A percentile compares a stretch with the other conserved stretches of the same genome.
Conservation (phyloP, 139 green algal species). For the Eudorina sp. region DNA sequence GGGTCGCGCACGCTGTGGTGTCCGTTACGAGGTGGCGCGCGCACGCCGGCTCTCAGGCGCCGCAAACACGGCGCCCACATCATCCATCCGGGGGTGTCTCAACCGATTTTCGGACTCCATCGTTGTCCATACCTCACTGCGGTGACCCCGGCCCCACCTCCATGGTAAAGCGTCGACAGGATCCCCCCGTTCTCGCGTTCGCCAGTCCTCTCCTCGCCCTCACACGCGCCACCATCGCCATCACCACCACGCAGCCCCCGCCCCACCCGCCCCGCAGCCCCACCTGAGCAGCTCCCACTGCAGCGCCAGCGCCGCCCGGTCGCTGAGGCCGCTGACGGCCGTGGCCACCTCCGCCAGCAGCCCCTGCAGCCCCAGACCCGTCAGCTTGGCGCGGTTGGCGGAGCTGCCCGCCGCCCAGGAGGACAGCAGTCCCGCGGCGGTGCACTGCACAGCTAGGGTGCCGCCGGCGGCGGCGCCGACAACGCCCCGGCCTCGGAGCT, state of each 20-base stretch:
- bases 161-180: no score
- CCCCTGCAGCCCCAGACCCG: constrained; percentile 51
- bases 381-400: constrained; percentile 66
- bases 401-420: constrained; percentile 60
- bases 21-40: no score
- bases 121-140: no score
- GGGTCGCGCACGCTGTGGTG: no score
- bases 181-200: background rate
- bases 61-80: no score
- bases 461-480: background rate
- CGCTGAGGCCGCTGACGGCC: constrained; percentile 23
- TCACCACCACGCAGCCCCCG: background rate
- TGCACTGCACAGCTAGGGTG: constrained; percentile 47
- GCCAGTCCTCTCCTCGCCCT: background rate
- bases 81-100: no score
- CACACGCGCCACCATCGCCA: no score
- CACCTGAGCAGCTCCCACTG: constrained; percentile 54
- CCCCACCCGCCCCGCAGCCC: background rate
- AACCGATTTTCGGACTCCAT: no score
- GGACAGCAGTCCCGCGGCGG: constrained; percentile 34
- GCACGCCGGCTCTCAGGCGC: no score
- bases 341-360: constrained; percentile 55
- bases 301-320: constrained; percentile 47
- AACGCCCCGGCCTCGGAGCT: background rate
- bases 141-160: no score